Evolutionary conservation across 345 rosid species (phyloP), one percentile per base, ranked within the genome.

Genomic region (Moricandia moricandioides): DNA sequence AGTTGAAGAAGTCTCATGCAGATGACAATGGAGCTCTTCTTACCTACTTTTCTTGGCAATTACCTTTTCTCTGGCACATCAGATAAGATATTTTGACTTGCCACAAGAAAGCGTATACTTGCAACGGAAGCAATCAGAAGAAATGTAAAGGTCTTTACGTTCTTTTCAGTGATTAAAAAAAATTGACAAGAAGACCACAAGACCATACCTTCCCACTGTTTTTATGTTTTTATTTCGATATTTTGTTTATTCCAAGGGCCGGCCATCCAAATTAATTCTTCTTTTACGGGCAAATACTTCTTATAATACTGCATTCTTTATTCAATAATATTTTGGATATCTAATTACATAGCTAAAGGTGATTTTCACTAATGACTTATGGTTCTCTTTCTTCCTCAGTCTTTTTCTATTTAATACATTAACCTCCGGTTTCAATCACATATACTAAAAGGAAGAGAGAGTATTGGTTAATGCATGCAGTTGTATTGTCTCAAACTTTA

Each of bases 1-100:
- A 35, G 62, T 27, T 27, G 56, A 49, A 68, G 18, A 33, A 49
- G 72, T 74, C 39, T 67, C 62, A 52, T 39, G 30, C 43, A 33
- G 52, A 17, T 74, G 49, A 57, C 14, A 21, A 3, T 58, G 16
- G 8, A 58, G 43, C 49, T 61, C 40, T 8, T 69, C 4, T 39
- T 55, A 39, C 26, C 30, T 51, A 33, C 8, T 66, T 8, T 35
- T 8, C 61, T 65, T 7, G 55, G 18, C 8, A 43, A 43, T 45
- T 43, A 43, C 4, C 52, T 63, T 34, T 45, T 26, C 24, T 65
- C 12, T 2, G 24, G n/a, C 4, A 34, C 59, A 3, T 24, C 54
- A 11, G 34, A 68, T 54, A 34, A 54, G 29, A 51, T 58, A 6
- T 51, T 29, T 29, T 29, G 58, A 51, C 61, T 67, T 33, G 37